Base-by-base conservation (phyloP, 106 monocot species). In the Dendrobium huoshanense region DNA sequence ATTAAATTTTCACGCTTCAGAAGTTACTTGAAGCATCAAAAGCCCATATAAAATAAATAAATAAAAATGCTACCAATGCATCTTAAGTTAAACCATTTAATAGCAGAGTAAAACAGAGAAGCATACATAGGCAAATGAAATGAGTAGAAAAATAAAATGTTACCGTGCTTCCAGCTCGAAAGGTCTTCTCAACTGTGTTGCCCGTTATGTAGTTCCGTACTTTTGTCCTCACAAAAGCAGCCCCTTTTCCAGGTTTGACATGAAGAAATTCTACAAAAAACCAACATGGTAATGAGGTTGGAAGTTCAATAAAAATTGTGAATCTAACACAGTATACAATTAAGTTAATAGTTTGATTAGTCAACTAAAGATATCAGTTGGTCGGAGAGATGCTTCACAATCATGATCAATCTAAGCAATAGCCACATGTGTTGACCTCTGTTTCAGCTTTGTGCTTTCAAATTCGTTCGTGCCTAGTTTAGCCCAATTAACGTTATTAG, bases 101-200 rank as follows among this genome's bases (percentile, higher is more conserved):
- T 33, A 40, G 33, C 72, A 40, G 40, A n/a, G 40, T 41, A 4
- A 13, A 37, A 40, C 4, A 16, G 31, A 37, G 33, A 40, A 72
- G 24, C n/a, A 25, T 25, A 25, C 6, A 17, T 15, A 72, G 20
- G n/a, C 58, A 77, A 59, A 78, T 64, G 22, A 56, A 73, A 41
- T 58, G 42, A 10, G 51, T 51, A 13, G 15, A 24, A 47, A n/a
- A 13, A 13, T 51, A 51, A 67, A 82, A 10, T 75, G 24, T 92
- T 96, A 96, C 96, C 85, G 92, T 89, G 84, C 90, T 92, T 86
- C 96, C 96, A 82, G 96, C 96, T 85, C 96, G 88, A 83, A 96
- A 96, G 9, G 96, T 96, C 84, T 96, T 96, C 61, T 96, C 96
- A 76, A 96, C 89, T 82, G 88, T 89, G 87, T 94, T 96, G 55